Base-by-base conservation (phyloP, 225 moss, liverwort and hornwort genomes). In the Bryoerythrophyllum caledonicum region DNA sequence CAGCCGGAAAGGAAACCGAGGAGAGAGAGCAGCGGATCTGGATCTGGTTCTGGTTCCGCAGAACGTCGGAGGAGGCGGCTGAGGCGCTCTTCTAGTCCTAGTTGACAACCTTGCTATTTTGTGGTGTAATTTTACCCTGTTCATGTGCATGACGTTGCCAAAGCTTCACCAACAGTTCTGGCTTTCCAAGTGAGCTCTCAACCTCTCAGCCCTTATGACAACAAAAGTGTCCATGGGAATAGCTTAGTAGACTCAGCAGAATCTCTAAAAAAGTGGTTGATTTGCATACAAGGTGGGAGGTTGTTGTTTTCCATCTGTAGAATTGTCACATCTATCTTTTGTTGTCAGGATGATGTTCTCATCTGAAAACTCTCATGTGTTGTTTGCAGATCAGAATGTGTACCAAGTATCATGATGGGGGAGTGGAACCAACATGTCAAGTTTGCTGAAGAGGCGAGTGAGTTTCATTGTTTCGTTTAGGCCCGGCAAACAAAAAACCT, bases 21-120 rank as follows among this genome's bases (percentile, higher is more conserved):
- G 79, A 79, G 85, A 61, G 79, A 79, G 61, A 23, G 61, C 49
- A 82, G 85, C 62, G 85, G 79, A 44, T 85, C 81, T 27, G 85
- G 79, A 44, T 85, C 81, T 27, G 71, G 78, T 60, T 82, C 78
- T 28, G 72, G 78, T 48, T 82, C 82, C 32, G 60, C 60, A 48
- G 85, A 85, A 61, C 85, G 82, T 79, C 79, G 85, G 73, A 82
- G 72, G 65, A 74, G 75, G 52, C 81, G 84, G 3, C 20, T 12
- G 68, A 67, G 75, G 23, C 82, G 68, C 20, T 79, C 81, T 25
- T 40, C 63, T 4, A 75, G n/a, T n/a, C 78, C 82, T n/a, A n/a
- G n/a, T n/a, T n/a, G n/a, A n/a, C n/a, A n/a, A n/a, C 82, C 76
- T 8, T 12, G 59, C 27, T 82, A 76, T n/a, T n/a, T n/a, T n/a